phyloP scores from a whole-genome alignment of 768 basidiomycete species.

The Lactarius indigo region DNA sequence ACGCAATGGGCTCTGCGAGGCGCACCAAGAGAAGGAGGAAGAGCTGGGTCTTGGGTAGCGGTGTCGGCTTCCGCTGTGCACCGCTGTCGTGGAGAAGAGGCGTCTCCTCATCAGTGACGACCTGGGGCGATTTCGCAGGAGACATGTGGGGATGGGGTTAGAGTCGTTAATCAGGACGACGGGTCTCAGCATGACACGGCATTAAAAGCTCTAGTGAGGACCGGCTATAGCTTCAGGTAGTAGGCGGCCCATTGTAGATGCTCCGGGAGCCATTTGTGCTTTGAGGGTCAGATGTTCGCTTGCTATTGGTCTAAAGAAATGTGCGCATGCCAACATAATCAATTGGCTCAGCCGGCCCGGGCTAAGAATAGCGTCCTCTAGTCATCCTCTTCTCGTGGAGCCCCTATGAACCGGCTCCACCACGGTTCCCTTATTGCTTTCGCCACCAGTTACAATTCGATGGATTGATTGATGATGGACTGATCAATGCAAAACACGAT shows the following conservation, averaged over 20 bases:
- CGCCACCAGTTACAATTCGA: background rate
- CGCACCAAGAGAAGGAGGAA: conserved; percentile 5
- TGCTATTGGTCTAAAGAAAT: background rate
- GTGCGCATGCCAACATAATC: too few species aligned
- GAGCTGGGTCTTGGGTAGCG: conserved; percentile 7
- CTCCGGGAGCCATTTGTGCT: background rate
- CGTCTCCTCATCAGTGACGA: conserved; percentile 7
- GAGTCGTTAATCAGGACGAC: background rate
- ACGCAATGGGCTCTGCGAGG: conserved; percentile 14
- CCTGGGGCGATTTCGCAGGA: conserved; percentile 1
- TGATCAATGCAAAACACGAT: background rate
- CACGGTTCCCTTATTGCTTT: background rate
- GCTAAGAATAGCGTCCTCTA: background rate
- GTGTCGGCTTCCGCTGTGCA: conserved; percentile 7
- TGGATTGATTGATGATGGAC: background rate
- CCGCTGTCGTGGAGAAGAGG: conserved; percentile 5
- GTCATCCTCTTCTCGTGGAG: too few species aligned
- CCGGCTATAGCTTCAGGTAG: background rate
- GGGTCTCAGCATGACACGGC: background rate
- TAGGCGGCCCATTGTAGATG: background rate
- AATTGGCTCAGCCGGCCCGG: too few species aligned
- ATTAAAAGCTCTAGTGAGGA: background rate
- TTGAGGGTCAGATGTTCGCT: background rate
- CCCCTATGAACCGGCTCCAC: background rate
- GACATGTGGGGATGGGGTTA: background rate